Conservation (phyloP, 257 asterid genomes). For the Primulina tabacum region DNA sequence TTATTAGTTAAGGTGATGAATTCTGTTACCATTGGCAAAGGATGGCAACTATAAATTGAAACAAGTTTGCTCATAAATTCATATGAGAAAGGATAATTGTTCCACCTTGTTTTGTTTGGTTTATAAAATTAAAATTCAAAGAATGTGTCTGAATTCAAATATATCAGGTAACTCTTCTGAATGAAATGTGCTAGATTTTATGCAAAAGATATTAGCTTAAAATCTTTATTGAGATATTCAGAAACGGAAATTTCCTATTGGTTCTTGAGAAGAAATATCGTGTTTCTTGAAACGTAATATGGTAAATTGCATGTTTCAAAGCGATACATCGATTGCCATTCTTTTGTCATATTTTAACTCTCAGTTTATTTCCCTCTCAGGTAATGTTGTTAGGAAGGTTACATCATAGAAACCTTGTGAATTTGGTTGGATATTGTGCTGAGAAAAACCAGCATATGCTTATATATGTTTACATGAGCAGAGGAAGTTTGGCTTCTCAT, state of each 20-base stretch:
- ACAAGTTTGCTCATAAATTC: neutral
- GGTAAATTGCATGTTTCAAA: neutral
- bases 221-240: neutral
- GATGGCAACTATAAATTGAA: neutral
- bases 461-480: slow-evolving; percentile 83
- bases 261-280: neutral
- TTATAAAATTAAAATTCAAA: no score
- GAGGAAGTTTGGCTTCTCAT: slow-evolving; percentile 94
- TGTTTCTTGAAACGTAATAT: neutral
- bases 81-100: neutral
- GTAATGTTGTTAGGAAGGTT: slow-evolving; percentile 89
- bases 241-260: neutral
- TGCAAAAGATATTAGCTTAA: neutral
- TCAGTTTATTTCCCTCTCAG: slow-evolving; percentile 36
- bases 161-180: neutral
- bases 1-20: neutral
- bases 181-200: neutral
- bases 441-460: slow-evolving; percentile 92
- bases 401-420: slow-evolving; percentile 97
- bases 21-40: neutral
- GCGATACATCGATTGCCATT: neutral
- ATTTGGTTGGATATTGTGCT: slow-evolving; percentile 93
- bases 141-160: neutral
- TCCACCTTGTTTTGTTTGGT: neutral
- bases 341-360: neutral